Evolutionary conservation across 1,284 basidiomycete genomes (phyloP), one percentile per base, ranked within the genome.

Genomic region (Trichosporon ovoides): DNA sequence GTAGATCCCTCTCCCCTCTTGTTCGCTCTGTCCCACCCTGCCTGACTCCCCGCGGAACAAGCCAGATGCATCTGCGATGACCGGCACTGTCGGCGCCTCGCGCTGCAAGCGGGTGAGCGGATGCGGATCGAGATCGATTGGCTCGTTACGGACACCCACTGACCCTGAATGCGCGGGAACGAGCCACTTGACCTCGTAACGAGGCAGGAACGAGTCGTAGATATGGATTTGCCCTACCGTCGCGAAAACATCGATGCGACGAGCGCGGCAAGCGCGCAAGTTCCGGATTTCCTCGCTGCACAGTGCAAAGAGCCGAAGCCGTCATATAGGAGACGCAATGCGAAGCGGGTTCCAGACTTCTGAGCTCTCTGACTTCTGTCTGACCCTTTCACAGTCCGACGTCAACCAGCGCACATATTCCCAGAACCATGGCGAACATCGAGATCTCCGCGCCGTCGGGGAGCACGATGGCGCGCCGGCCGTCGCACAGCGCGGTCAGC

Each of bases 211-310:
- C 43, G 7, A 16, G 28, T 28, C 22, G 22, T 48, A 31, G 28
- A 31, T 31, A 31, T 31, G 28, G 43, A 48, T 48, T 16, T 16
- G 22, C 16, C 43, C 22, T 22, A 28, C 28, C 5, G 24, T 16
- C 37, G 14, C 14, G 14, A 31, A 28, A 9, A 18, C 10, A 24
- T 31, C 12, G 16, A 28, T 48, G 43, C 9, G 28, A 31, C 14
- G 13, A 28, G 16, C 40, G 40, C 43, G 43, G 43, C 28, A 48
- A 48, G 43, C 43, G 43, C 43, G 43, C 43, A 48, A 48, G 43
- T 28, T 48, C 43, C 43, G 43, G 43, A 48, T 48, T 48, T 48
- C 43, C 43, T 48, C 43, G 22, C 24, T 7, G 24, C 43, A 22
- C n/a, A 14, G 14, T 31, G 16, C 28, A 31, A 31, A 31, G 28